Conservation (phyloP, 179 eudicot species). For the Amaranthus tricolor region DNA sequence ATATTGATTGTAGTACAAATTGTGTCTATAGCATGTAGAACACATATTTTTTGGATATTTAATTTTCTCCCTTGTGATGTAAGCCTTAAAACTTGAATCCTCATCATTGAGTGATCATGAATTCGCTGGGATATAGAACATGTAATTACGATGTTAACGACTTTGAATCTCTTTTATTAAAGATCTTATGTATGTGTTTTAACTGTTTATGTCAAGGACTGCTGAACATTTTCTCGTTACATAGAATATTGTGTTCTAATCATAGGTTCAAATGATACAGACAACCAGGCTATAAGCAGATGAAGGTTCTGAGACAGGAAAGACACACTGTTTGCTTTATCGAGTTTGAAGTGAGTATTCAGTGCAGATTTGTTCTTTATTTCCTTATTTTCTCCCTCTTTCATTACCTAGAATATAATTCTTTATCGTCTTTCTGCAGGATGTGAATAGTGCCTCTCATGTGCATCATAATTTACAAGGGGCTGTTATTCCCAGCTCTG, state of each 20-base stretch:
- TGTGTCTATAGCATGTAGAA: background rate
- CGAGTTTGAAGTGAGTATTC: conserved; percentile 77
- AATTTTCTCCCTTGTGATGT: background rate
- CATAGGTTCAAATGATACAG: conserved; percentile 43
- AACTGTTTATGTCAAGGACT: background rate
- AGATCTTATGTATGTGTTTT: background rate
- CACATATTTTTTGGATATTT: background rate
- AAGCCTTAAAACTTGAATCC: background rate
- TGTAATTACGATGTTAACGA: background rate
- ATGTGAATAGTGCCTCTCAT: conserved; percentile 74
- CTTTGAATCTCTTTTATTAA: background rate
- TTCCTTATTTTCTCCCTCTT: background rate
- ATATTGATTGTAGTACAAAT: background rate
- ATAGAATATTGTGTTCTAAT: background rate
- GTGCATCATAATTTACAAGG: conserved; percentile 93
- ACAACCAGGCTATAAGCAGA: conserved; percentile 93
- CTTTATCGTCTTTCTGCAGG: conserved; percentile 44
- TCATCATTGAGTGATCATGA: background rate
- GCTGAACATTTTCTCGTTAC: background rate
- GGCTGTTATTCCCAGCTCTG: conserved; percentile 93
- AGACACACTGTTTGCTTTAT: conserved; percentile 98
- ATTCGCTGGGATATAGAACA: background rate
- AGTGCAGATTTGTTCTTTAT: background rate
- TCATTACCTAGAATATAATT: background rate
- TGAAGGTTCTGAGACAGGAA: conserved; percentile 95